These are phyloP conservation scores for Oehlia diaphana DNA, from an alignment of 192 early-diverging fungal species.

Conservation along the genomic window DNA sequence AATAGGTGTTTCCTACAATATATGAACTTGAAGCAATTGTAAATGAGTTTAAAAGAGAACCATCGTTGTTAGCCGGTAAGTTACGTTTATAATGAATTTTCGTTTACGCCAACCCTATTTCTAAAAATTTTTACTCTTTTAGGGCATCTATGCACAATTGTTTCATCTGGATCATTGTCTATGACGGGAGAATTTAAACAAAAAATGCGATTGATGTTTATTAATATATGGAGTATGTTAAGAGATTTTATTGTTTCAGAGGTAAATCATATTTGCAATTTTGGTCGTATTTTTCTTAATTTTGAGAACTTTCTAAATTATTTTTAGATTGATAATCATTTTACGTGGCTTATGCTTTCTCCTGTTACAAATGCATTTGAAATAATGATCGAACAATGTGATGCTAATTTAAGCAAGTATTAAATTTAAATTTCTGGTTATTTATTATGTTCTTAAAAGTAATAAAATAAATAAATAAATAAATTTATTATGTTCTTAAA, in stretches of 20 bases:
- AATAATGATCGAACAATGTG: constrained; percentile 1
- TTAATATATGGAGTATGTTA: neutral
- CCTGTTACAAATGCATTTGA: neutral
- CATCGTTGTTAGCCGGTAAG: neutral
- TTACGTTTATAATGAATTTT: neutral
- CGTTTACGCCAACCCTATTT: neutral
- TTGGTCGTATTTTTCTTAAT: neutral
- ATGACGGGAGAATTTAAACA: neutral
- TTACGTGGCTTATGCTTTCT: constrained; percentile 3
- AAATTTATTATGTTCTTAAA: neutral
- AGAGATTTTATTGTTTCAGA: neutral
- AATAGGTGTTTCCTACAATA: neutral
- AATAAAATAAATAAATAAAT: too few species aligned
- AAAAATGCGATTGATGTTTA: neutral
- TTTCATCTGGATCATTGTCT: neutral
- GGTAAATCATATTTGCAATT: neutral
- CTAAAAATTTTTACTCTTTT: neutral
- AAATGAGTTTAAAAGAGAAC: neutral
- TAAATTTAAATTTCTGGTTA: neutral
- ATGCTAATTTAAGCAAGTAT: neutral
- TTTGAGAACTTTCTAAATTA: neutral
- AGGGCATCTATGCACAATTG: neutral
- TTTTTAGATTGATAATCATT: constrained; percentile 9
- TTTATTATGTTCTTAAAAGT: neutral
- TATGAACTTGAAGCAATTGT: neutral